A percentile compares a stretch with the other conserved stretches of the same genome.
Conservation (phyloP, 306 rosid genomes). For the Hippophae gyantsensis region DNA sequence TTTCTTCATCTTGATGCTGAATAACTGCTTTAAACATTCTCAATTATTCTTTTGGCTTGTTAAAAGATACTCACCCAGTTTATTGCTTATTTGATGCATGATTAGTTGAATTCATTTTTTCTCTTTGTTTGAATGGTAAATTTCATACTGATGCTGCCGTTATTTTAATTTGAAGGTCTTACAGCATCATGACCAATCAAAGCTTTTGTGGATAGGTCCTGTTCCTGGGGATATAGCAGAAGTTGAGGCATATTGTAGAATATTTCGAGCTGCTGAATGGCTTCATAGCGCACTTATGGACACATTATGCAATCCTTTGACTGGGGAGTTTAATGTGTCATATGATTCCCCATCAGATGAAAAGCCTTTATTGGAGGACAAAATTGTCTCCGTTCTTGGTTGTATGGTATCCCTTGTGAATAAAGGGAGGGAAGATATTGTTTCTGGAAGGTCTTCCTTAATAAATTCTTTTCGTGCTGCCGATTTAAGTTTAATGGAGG, state of each 20-base stretch:
- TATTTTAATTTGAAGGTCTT: conserved; percentile 32
- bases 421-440: conserved; percentile 63
- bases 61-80: not conserved
- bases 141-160: conserved; percentile 10
- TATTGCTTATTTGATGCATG: not conserved
- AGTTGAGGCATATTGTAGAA: conserved; percentile 93
- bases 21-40: not conserved
- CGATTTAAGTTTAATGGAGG: conserved; percentile 40
- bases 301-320: conserved; percentile 65
- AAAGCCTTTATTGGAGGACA: conserved; percentile 67
- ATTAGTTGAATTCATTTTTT: not conserved
- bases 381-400: conserved; percentile 84
- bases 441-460: conserved; percentile 61
- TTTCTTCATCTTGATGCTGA: not conserved
- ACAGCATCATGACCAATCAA: conserved; percentile 33
- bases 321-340: conserved; percentile 75
- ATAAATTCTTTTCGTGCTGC: conserved; percentile 27
- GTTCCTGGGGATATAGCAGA: conserved; percentile 95
- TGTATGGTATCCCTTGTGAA: conserved; percentile 72
- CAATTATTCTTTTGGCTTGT: not conserved
- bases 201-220: conserved; percentile 65
- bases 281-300: conserved; percentile 69
- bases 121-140: not conserved
- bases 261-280: conserved; percentile 65
- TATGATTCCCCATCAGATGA: conserved; percentile 52